A percentile compares a stretch with the other conserved stretches of the same genome.
These are phyloP conservation scores for Camillea tinctor DNA, from an alignment of 2,329 filamentous ascomycete species.

Conservation along the genomic window DNA sequence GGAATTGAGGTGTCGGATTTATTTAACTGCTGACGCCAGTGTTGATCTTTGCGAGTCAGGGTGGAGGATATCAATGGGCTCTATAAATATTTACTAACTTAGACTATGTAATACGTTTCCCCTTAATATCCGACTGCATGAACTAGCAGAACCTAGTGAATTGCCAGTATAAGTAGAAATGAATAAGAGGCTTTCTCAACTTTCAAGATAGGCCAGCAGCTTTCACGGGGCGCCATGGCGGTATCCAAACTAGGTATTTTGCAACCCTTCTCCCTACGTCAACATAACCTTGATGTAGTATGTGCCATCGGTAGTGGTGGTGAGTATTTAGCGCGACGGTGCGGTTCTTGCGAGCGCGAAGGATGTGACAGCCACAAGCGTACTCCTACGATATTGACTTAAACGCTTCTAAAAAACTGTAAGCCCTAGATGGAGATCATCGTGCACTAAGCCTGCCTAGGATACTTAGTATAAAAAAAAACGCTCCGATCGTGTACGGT, in stretches of 20 bases:
- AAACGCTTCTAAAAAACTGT: background rate
- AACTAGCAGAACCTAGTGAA: background rate
- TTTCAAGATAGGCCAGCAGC: background rate
- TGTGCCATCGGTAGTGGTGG: background rate
- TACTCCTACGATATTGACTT: background rate
- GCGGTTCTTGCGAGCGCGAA: background rate
- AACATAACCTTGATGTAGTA: background rate
- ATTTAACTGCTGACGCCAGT: background rate
- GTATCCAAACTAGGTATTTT: background rate
- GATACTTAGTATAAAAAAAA: background rate
- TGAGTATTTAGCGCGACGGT: background rate
- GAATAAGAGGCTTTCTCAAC: background rate
- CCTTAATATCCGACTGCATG: background rate
- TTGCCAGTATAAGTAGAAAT: background rate
- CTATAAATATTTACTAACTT: background rate
- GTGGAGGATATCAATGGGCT: background rate
- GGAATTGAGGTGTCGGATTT: background rate
- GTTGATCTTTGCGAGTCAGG: background rate
- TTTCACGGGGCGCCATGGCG: background rate
- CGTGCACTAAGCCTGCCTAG: background rate
- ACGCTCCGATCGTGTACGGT: background rate
- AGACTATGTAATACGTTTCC: background rate
- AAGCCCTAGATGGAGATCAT: background rate
- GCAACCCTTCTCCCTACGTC: background rate
- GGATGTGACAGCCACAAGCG: background rate